phyloP scores from a whole-genome alignment of 768 basidiomycete species.

The Termitomyces sp. region DNA sequence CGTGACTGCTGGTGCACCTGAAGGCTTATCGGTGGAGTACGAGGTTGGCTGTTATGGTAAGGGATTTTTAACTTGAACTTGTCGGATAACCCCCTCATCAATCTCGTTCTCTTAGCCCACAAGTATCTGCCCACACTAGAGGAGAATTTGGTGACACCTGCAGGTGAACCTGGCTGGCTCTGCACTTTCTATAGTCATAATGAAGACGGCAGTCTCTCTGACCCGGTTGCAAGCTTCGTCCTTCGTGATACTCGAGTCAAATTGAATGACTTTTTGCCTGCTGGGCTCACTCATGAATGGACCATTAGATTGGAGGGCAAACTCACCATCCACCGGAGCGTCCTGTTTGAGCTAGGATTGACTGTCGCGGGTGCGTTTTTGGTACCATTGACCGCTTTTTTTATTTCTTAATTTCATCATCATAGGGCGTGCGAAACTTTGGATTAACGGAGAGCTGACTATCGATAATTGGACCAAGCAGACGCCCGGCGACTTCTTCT shows the following conservation, averaged over 20 bases:
- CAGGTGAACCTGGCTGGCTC: conserved; percentile 59
- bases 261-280: conserved; percentile 64
- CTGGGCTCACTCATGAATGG: conserved; percentile 52
- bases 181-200: conserved; percentile 64
- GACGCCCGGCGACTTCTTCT: conserved; percentile 67
- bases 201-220: conserved; percentile 41
- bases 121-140: conserved; percentile 74
- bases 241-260: conserved; percentile 62
- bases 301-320: conserved; percentile 55
- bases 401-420: not conserved
- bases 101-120: conserved; percentile 40
- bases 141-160: conserved; percentile 48
- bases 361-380: conserved; percentile 51
- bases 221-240: conserved; percentile 45
- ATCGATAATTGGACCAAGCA: conserved; percentile 77
- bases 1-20: conserved; percentile 47
- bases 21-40: conserved; percentile 51
- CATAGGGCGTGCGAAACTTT: conserved; percentile 60
- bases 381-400: not conserved
- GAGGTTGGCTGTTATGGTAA: conserved; percentile 64
- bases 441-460: conserved; percentile 52
- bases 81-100: not conserved
- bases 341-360: conserved; percentile 57
- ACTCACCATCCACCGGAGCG: conserved; percentile 48
- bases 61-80: conserved; percentile 13